phyloP scores from a whole-genome alignment of 768 basidiomycete species.

The Psilocybe sp. region DNA sequence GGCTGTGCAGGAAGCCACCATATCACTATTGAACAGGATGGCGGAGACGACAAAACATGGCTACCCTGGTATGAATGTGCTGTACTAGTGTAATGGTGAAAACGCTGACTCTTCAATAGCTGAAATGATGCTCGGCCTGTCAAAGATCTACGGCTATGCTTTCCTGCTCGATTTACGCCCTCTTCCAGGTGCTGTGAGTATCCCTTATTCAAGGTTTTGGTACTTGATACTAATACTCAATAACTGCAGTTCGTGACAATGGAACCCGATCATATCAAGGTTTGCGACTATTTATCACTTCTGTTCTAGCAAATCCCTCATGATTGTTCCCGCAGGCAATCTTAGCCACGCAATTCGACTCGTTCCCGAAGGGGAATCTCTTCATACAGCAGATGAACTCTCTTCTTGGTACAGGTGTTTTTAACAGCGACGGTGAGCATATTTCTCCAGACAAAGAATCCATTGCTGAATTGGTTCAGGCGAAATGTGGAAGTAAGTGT shows the following conservation, averaged over 20 bases:
- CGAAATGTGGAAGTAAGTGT: constrained; percentile 62
- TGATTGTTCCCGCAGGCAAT: constrained; percentile 26
- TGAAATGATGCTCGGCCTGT: not conserved
- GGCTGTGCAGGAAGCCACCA: not conserved
- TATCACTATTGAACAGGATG: not conserved
- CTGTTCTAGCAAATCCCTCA: not conserved
- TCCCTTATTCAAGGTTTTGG: not conserved
- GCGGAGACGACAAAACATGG: not conserved
- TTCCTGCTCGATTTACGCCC: not conserved
- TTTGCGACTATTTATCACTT: not conserved
- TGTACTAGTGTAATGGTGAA: too few relatives aligned
- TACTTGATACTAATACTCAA: not conserved
- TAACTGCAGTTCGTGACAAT: not conserved
- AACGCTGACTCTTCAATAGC: not conserved
- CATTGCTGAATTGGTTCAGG: constrained; percentile 23
- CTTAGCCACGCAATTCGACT: constrained; percentile 45
- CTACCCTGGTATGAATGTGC: not conserved
- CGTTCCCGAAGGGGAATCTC: constrained; percentile 40
- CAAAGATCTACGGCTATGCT: not conserved
- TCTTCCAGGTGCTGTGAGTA: not conserved
- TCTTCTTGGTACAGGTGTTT: constrained; percentile 54
- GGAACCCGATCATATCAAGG: constrained; percentile 4
- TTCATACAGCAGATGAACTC: constrained; percentile 25
- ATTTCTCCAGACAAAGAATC: not conserved
- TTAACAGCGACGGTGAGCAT: constrained; percentile 51